These are phyloP conservation scores for Boletus sp. DNA, from an alignment of 768 basidiomycete genomes.

Conservation along the genomic window DNA sequence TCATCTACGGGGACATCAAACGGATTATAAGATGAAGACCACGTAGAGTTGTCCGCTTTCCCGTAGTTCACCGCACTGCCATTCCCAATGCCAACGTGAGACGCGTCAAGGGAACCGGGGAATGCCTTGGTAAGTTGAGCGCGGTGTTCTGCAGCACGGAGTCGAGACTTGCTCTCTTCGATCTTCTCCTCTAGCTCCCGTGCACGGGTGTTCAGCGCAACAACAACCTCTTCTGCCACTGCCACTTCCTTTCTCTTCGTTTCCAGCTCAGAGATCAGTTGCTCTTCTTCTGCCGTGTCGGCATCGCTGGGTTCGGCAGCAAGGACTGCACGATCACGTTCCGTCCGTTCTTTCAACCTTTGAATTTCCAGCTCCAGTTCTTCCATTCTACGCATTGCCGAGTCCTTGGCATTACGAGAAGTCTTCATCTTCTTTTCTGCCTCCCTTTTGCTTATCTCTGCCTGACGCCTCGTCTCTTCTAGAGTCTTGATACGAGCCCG, in stretches of 20 bases:
- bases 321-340: conserved; percentile 54
- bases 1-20: conserved; percentile 29
- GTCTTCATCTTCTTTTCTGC: conserved; percentile 84
- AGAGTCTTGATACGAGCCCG: conserved; percentile 81
- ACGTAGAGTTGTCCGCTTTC: conserved; percentile 17
- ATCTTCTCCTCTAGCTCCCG: conserved; percentile 74
- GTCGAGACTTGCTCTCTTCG: conserved; percentile 56
- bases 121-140: conserved; percentile 45
- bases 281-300: conserved; percentile 47
- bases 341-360: conserved; percentile 50
- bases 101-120: conserved; percentile 22
- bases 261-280: conserved; percentile 45
- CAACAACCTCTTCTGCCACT: conserved; percentile 64
- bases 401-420: conserved; percentile 64
- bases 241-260: conserved; percentile 53
- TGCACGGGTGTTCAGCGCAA: conserved; percentile 60
- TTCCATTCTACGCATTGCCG: conserved; percentile 54
- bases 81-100: conserved; percentile 6
- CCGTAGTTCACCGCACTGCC: conserved; percentile 7
- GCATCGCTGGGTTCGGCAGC: conserved; percentile 43
- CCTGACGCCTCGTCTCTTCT: conserved; percentile 82
- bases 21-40: conserved; percentile 31
- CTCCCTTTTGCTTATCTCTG: conserved; percentile 77
- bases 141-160: conserved; percentile 58
- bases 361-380: conserved; percentile 62